A percentile compares a stretch with the other conserved stretches of the same genome.
Conservation (phyloP, 495 filamentous ascomycete genomes). For the Bacidia rubella region DNA sequence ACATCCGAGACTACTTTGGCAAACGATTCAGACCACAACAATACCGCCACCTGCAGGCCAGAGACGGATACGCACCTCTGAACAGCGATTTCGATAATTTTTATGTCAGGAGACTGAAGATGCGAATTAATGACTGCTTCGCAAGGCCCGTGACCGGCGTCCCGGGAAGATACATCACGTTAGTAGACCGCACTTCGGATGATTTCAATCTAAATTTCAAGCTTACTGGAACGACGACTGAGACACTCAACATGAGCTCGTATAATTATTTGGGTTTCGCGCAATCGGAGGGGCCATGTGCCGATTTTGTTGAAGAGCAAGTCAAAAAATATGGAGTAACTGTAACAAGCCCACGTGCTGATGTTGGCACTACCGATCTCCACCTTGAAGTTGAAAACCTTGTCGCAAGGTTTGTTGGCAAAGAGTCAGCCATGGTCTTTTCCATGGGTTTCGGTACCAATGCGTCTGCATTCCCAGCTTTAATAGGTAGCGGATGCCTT, state of each 20-base stretch:
- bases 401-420: constrained; percentile 83
- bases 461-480: constrained; percentile 73
- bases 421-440: constrained; percentile 88
- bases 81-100: constrained; percentile 99
- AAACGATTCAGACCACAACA: constrained; percentile 77
- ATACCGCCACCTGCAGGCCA: constrained; percentile 69
- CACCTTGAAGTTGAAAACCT: constrained; percentile 78
- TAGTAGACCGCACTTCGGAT: constrained; percentile 75
- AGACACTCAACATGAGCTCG: constrained; percentile 95
- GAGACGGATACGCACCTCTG: constrained; percentile 87
- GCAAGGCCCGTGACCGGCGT: constrained; percentile 83
- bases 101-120: constrained; percentile 82
- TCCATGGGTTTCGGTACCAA: constrained; percentile 98
- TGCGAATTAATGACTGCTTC: constrained; percentile 94
- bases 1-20: constrained; percentile 94
- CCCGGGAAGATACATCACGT: constrained; percentile 82
- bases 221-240: constrained; percentile 78
- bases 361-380: constrained; percentile 78
- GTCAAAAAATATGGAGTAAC: constrained; percentile 75
- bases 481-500: constrained; percentile 82
- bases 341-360: constrained; percentile 63
- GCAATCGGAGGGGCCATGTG: constrained; percentile 93
- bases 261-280: constrained; percentile 99
- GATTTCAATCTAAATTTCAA: constrained; percentile 83
- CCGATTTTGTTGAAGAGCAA: constrained; percentile 77